A percentile compares a stretch with the other conserved stretches of the same genome.
phyloP scores from a whole-genome alignment of 2,329 filamentous ascomycete species.

The Furcasterigmium sp. region DNA sequence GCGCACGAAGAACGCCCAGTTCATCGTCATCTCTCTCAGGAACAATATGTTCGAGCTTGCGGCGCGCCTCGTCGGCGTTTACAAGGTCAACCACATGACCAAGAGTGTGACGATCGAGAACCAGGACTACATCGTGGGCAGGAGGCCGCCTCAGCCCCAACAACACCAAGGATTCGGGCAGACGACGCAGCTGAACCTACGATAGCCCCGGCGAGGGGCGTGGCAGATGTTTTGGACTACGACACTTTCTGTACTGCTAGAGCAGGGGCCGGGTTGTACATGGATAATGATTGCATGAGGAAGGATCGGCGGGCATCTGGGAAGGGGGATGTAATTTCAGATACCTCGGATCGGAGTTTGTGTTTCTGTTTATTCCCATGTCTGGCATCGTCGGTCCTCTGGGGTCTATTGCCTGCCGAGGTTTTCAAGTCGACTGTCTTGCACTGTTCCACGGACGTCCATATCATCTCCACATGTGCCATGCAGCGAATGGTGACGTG shows the following conservation, averaged over 20 bases:
- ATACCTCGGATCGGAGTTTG: slow-evolving; percentile 3
- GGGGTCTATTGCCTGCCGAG: no score
- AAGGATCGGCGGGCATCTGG: slow-evolving; percentile 2
- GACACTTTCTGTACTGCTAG: no score
- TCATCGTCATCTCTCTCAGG: slow-evolving; percentile 93
- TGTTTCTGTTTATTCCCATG: neutral
- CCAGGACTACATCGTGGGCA: slow-evolving; percentile 61
- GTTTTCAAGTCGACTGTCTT: no score
- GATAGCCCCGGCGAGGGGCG: neutral
- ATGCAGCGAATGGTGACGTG: neutral
- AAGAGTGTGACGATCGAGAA: slow-evolving; percentile 90
- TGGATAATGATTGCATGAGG: slow-evolving; percentile 13
- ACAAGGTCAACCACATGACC: slow-evolving; percentile 99
- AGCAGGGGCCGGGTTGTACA: no score
- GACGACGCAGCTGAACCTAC: slow-evolving; percentile 2
- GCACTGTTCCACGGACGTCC: no score
- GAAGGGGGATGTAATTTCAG: slow-evolving; percentile 8
- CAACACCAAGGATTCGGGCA: slow-evolving; percentile 8
- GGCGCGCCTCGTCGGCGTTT: slow-evolving; percentile 90
- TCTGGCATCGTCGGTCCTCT: no score
- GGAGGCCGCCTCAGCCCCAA: slow-evolving; percentile 25
- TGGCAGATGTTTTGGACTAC: neutral
- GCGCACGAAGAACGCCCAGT: slow-evolving; percentile 97
- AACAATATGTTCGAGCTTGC: slow-evolving; percentile 99
- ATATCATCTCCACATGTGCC: neutral